Evolutionary conservation across 2,329 filamentous ascomycete species (phyloP).

Genomic region (Sclerotinia trifoliorum): DNA sequence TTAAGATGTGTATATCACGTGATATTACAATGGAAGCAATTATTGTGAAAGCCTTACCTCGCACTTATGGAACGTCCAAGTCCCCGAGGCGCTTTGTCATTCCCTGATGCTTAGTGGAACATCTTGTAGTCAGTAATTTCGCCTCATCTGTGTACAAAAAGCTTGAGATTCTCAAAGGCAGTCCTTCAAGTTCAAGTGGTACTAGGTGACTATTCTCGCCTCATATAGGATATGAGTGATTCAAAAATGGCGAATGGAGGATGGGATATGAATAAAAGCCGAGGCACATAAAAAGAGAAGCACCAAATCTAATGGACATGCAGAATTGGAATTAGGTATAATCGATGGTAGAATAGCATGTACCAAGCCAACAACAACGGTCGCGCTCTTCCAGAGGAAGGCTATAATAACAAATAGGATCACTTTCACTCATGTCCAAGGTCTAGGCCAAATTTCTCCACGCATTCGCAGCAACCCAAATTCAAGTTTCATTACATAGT

Average conservation of each 20-base stretch:
- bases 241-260: background rate
- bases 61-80: background rate
- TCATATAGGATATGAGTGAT: background rate
- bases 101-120: too few relatives aligned
- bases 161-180: too few relatives aligned
- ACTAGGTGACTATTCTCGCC: too few relatives aligned
- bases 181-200: background rate
- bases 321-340: background rate
- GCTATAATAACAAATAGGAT: background rate
- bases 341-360: background rate
- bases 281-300: background rate
- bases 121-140: too few relatives aligned
- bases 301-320: background rate
- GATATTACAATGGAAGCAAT: background rate
- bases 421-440: background rate
- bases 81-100: too few relatives aligned
- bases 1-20: background rate
- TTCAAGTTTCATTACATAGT: constrained; percentile 3
- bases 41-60: too few relatives aligned
- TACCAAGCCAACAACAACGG: background rate
- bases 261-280: too few relatives aligned
- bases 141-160: background rate
- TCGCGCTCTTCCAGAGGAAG: background rate
- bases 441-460: too few relatives aligned
- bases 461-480: background rate